A percentile compares a stretch with the other conserved stretches of the same genome.
Conservation (phyloP, 139 green algal genomes). For the Chlamydomonas sphaeroides region DNA sequence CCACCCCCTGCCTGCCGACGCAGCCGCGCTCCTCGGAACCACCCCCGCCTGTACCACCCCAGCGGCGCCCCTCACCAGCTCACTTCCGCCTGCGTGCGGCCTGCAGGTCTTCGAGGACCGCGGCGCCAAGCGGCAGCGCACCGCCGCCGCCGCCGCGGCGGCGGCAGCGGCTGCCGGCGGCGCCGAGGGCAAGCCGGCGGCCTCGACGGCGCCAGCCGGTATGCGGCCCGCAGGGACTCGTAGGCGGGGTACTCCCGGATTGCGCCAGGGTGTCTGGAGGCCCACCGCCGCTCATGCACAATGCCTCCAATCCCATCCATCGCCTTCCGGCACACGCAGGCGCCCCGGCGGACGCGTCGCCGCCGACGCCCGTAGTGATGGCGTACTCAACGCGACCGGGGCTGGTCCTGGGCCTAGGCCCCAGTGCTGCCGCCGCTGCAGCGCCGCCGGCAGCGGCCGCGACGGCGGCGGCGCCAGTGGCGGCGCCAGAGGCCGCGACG, state of each 20-base stretch:
- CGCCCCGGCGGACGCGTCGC: neutral
- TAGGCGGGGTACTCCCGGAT: too few species aligned
- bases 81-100: neutral
- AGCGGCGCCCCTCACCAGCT: neutral
- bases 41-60: neutral
- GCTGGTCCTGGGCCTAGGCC: too few species aligned
- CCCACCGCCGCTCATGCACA: neutral
- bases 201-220: neutral
- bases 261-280: too few species aligned
- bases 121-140: slow-evolving; percentile 1
- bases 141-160: neutral
- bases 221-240: neutral
- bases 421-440: neutral
- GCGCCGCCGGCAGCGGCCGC: neutral
- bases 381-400: too few species aligned
- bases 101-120: slow-evolving; percentile 35
- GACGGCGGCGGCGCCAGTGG: too few species aligned
- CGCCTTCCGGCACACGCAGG: neutral
- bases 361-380: neutral
- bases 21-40: neutral
- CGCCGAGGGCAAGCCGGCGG: neutral
- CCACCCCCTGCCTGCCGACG: too few species aligned
- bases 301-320: neutral
- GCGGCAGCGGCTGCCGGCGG: neutral
- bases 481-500: too few species aligned